Conservation (phyloP, 2,329 filamentous ascomycete genomes). For the Didymella exigua region DNA sequence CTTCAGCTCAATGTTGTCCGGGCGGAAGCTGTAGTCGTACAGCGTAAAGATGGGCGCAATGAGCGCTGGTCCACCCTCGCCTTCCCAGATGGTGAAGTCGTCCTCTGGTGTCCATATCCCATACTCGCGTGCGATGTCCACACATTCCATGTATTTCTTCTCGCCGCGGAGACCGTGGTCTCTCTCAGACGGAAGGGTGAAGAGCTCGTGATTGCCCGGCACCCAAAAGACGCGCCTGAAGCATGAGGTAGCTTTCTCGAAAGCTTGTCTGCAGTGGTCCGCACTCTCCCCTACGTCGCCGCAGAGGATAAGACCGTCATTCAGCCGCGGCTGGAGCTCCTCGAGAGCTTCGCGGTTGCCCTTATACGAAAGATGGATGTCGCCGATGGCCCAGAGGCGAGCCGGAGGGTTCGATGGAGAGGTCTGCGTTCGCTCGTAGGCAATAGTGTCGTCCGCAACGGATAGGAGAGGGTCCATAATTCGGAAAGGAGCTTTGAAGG, state of each 20-base stretch:
- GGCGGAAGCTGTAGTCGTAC: conserved; percentile 65
- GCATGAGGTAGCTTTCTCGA: conserved; percentile 48
- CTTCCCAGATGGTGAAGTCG: conserved; percentile 60
- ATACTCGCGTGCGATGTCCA: conserved; percentile 58
- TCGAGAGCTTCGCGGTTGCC: conserved; percentile 53
- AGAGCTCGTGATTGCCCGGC: conserved; percentile 65
- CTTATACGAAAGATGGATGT: conserved; percentile 56
- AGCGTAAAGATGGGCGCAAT: conserved; percentile 64
- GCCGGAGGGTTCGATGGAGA: conserved; percentile 20
- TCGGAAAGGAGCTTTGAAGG: background rate
- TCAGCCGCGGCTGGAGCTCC: conserved; percentile 46
- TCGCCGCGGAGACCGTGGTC: conserved; percentile 53
- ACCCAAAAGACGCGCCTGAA: conserved; percentile 61
- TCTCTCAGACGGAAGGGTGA: conserved; percentile 54
- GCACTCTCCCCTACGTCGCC: conserved; percentile 50
- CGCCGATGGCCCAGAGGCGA: conserved; percentile 53
- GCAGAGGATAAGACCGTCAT: conserved; percentile 54
- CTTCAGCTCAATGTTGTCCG: conserved; percentile 55
- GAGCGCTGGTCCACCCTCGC: conserved; percentile 55
- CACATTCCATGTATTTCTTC: conserved; percentile 61
- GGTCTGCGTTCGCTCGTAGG: conserved; percentile 3
- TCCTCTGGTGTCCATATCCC: conserved; percentile 64
- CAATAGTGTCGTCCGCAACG: conserved; percentile 20
- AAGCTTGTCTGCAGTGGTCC: conserved; percentile 45
- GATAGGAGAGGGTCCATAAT: conserved; percentile 34